phyloP scores from a whole-genome alignment of 352 stramenopile genomes.

The Pythium volutum region DNA sequence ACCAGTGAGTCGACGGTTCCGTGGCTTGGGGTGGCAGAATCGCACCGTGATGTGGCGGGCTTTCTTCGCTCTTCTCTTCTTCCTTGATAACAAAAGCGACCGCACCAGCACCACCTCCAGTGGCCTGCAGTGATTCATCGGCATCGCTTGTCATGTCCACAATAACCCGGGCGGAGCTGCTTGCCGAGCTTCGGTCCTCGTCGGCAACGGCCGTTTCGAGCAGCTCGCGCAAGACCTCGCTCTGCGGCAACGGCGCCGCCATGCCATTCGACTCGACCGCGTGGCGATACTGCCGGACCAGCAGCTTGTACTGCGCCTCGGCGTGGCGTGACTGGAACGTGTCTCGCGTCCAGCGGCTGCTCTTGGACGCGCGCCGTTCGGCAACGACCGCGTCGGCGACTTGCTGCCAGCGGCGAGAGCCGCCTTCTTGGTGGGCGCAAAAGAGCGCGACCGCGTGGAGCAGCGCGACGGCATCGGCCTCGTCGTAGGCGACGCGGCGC shows the following conservation, averaged over 20 bases:
- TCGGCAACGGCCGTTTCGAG: neutral
- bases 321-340: neutral
- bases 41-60: too few relatives aligned
- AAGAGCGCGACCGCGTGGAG: slow-evolving; percentile 8
- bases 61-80: too few relatives aligned
- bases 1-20: too few relatives aligned
- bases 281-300: neutral
- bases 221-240: neutral
- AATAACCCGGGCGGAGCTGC: neutral
- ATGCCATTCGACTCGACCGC: neutral
- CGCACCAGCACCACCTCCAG: neutral
- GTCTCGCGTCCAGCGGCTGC: neutral
- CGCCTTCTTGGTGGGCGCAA: neutral
- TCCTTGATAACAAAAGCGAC: neutral
- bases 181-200: neutral
- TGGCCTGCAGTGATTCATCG: neutral
- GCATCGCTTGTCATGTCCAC: neutral
- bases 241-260: neutral
- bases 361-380: neutral
- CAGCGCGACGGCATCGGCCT: slow-evolving; percentile 7
- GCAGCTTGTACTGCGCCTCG: slow-evolving; percentile 2
- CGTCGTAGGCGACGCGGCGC: slow-evolving; percentile 1
- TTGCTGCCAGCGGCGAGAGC: neutral
- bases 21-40: too few relatives aligned
- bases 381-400: slow-evolving; percentile 7